Evolutionary conservation across 83 land plant species (phyloP).

Genomic region (Larix sibirica): DNA sequence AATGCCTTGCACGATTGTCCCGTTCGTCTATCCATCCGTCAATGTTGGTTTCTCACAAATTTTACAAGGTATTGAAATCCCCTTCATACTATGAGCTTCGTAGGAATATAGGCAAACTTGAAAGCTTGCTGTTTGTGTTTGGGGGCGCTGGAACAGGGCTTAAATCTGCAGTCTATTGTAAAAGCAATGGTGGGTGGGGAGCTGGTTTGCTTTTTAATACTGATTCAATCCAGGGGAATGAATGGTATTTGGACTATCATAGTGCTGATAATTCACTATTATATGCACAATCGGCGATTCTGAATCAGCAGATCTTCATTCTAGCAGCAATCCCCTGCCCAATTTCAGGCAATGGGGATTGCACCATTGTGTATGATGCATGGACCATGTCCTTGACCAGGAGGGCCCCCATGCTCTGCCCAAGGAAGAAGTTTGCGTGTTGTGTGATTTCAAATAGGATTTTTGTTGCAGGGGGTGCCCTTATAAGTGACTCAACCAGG

Average conservation of each 20-base stretch:
- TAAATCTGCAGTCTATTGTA: conserved; percentile 24
- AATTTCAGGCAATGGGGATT: conserved; percentile 20
- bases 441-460: conserved; percentile 65
- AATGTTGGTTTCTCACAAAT: conserved; percentile 54
- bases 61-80: conserved; percentile 34
- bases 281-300: conserved; percentile 58
- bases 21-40: conserved; percentile 44
- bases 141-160: conserved; percentile 50
- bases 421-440: conserved; percentile 87
- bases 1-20: conserved; percentile 71
- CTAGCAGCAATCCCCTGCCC: conserved; percentile 46
- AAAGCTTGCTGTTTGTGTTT: conserved; percentile 48
- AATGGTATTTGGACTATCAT: conserved; percentile 16
- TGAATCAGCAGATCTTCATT: conserved; percentile 61
- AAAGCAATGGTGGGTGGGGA: conserved; percentile 20
- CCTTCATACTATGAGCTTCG: conserved; percentile 45
- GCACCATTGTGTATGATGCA: conserved; percentile 64
- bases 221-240: conserved; percentile 16
- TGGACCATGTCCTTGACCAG: conserved; percentile 58
- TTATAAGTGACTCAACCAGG: conserved; percentile 21
- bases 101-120: conserved; percentile 31
- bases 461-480: conserved; percentile 83
- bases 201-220: conserved; percentile 21
- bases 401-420: conserved; percentile 56
- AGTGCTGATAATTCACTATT: conserved; percentile 30